Evolutionary conservation across 495 filamentous ascomycete species (phyloP).

Genomic region (Oleoguttula mirabilis): DNA sequence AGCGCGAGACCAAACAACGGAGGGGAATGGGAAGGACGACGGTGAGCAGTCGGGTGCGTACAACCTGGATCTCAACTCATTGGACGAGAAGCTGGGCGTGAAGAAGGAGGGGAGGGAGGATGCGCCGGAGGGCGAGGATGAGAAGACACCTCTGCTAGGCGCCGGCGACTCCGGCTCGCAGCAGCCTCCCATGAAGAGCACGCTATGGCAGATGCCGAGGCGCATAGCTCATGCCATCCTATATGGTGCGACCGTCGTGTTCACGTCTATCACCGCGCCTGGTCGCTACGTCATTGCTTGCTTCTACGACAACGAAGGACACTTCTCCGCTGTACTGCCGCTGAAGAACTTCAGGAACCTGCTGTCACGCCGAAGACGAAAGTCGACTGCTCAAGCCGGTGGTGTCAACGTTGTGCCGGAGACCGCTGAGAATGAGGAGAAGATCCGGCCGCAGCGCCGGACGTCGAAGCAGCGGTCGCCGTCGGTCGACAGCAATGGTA

Average conservation of each 20-base stretch:
- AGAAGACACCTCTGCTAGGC: constrained; percentile 54
- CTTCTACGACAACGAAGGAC: constrained; percentile 67
- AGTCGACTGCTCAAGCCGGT: constrained; percentile 31
- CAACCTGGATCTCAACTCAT: constrained; percentile 4
- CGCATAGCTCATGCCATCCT: constrained; percentile 50
- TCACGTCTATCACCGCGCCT: constrained; percentile 66
- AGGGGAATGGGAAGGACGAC: constrained; percentile 12
- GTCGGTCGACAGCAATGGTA: constrained; percentile 20
- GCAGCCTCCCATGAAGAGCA: constrained; percentile 27
- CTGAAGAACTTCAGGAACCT: constrained; percentile 22
- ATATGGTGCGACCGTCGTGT: constrained; percentile 57
- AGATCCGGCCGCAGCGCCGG: constrained; percentile 7
- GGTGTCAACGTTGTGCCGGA: constrained; percentile 26
- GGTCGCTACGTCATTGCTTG: constrained; percentile 68
- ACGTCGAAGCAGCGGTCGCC: constrained; percentile 23
- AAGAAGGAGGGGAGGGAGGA: background rate
- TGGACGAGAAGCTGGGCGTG: constrained; percentile 12
- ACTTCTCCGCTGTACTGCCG: constrained; percentile 47
- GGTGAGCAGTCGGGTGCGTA: background rate
- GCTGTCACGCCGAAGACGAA: constrained; percentile 26
- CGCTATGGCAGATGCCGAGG: constrained; percentile 46
- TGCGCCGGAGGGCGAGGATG: constrained; percentile 31
- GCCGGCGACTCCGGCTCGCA: constrained; percentile 5
- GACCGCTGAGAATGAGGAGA: constrained; percentile 11
- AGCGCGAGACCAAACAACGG: constrained; percentile 10